Evolutionary conservation across 305 asterid genomes (phyloP), one percentile per base, ranked within the genome.

Genomic region (Rubia balearica): DNA sequence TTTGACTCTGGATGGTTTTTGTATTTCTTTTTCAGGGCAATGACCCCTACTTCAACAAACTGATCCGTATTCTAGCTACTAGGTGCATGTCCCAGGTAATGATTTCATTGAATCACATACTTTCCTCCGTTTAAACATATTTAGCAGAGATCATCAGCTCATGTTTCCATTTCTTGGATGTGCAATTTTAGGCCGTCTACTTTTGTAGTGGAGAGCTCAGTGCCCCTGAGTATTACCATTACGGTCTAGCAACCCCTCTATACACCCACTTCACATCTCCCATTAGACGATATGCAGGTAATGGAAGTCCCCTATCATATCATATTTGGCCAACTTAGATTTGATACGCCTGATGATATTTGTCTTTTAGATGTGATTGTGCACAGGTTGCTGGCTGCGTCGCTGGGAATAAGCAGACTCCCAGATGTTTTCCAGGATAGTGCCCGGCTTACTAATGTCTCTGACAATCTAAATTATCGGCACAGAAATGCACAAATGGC

Each of bases 241-340:
- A 94, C 77, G 99, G 99, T 80, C 96, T 94, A 76, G 98, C 98
- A 68, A 82, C 98, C 46, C 94, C 96, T 24, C 73, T 91, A 30
- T 94, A 94, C 78, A 94, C 99, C 65, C 99, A 94, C 85, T 94
- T 94, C 85, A 94, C 99, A 78, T 94, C 99, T 74, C 99, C 99
- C 60, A 91, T 94, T 48, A 86, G 99, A 81, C 86, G 99, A 91
- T 94, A 91, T 78, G 99, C 99, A 46, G 99, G 99, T 89, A 81
- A 17, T 27, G 53, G 56, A 30, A 64, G 70, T 33, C 33, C 2
- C 12, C 16, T 56, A 51, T 33, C 38, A 33, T 33, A 12, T 46
- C 65, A 43, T 57, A 45, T 41, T 56, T 70, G 43, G 21, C 19
- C n/a, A 41, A 33, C 61, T 42, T 45, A 38, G 65, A 40, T n/a